phyloP scores from a whole-genome alignment of 164 flowering plant genomes.

The Warburgia ugandensis region DNA sequence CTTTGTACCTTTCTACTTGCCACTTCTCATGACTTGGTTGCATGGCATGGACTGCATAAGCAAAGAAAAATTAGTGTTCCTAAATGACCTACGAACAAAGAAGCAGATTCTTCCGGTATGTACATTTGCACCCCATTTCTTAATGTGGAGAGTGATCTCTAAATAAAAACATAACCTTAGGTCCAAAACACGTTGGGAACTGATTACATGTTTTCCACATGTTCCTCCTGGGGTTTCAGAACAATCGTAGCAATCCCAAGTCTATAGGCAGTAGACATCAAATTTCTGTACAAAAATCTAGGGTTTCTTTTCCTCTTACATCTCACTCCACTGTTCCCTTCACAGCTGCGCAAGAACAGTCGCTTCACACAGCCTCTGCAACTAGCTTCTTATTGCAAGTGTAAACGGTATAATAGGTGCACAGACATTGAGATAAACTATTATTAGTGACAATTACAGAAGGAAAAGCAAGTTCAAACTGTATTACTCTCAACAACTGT shows the following conservation, averaged over 20 bases:
- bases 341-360: slow-evolving; percentile 48
- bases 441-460: neutral
- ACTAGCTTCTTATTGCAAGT: slow-evolving; percentile 54
- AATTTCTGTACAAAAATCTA: slow-evolving; percentile 67
- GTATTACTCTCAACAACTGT: neutral
- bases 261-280: slow-evolving; percentile 68
- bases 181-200: too few relatives aligned
- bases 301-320: slow-evolving; percentile 33
- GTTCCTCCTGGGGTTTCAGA: slow-evolving; percentile 54
- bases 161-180: too few relatives aligned
- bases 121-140: too few relatives aligned
- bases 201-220: slow-evolving; percentile 43
- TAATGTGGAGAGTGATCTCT: too few relatives aligned
- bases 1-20: too few relatives aligned
- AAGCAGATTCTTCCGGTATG: too few relatives aligned
- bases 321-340: slow-evolving; percentile 61
- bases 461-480: neutral
- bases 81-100: too few relatives aligned
- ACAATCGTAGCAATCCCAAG: slow-evolving; percentile 71
- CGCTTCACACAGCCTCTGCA: slow-evolving; percentile 67
- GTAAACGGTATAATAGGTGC: neutral
- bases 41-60: too few relatives aligned
- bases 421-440: neutral
- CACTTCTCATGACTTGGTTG: too few relatives aligned
- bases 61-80: too few relatives aligned